These are phyloP conservation scores for Acanthamoeba sp. DNA, from an alignment of 208 protist genomes.

Conservation along the genomic window DNA sequence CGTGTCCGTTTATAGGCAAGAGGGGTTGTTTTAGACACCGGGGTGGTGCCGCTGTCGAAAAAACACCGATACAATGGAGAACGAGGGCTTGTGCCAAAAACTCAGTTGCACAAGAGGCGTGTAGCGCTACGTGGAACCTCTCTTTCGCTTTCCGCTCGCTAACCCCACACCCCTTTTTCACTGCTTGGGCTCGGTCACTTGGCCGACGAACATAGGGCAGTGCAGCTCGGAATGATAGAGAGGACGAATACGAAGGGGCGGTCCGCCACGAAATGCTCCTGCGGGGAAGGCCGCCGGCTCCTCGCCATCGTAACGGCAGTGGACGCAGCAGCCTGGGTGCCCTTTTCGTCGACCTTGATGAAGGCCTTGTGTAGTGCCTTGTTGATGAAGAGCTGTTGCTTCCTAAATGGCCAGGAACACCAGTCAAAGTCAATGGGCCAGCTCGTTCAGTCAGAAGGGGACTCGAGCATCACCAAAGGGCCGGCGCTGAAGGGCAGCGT, in stretches of 20 bases:
- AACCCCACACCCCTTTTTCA: no score
- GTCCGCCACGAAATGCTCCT: conserved; percentile 23
- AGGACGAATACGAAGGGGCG: conserved; percentile 34
- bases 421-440: not conserved
- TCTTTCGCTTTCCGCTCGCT: no score
- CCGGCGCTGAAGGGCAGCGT: not conserved
- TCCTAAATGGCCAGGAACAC: not conserved
- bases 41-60: no score
- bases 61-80: no score
- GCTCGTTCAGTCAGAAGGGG: not conserved
- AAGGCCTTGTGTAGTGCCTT: conserved; percentile 53
- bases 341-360: conserved; percentile 49
- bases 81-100: no score
- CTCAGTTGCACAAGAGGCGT: no score
- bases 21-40: no score
- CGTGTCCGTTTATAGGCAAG: no score
- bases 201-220: conserved; percentile 22
- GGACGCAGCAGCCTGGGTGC: conserved; percentile 39
- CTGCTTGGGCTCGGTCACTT: not conserved
- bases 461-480: not conserved
- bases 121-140: no score
- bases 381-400: not conserved
- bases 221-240: not conserved
- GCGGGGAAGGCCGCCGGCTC: not conserved
- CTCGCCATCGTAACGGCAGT: not conserved